Evolutionary conservation across 2,329 filamentous ascomycete species (phyloP).

Genomic region (Mariannaea elegans): DNA sequence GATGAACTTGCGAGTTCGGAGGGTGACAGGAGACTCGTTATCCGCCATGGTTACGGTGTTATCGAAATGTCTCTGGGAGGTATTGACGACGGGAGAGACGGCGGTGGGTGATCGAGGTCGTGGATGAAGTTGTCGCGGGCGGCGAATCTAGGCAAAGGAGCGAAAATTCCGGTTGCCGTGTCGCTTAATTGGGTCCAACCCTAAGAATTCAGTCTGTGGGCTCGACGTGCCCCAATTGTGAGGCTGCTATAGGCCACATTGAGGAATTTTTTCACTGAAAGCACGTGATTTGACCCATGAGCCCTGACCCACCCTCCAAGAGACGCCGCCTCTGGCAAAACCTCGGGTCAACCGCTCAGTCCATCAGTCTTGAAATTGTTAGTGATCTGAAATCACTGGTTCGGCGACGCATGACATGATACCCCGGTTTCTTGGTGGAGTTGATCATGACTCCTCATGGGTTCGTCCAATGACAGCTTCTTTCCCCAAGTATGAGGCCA

Average conservation of each 20-base stretch:
- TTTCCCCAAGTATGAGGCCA: slow-evolving; percentile 21
- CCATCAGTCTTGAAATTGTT: slow-evolving; percentile 21
- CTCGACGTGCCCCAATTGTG: slow-evolving; percentile 29
- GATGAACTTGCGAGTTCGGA: slow-evolving; percentile 99
- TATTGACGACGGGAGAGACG: slow-evolving; percentile 44
- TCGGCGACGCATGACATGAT: slow-evolving; percentile 22
- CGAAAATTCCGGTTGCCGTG: slow-evolving; percentile 49
- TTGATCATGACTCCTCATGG: slow-evolving; percentile 21
- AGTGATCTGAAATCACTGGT: slow-evolving; percentile 4
- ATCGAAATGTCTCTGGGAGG: slow-evolving; percentile 45
- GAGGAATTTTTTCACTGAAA: slow-evolving; percentile 9
- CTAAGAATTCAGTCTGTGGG: slow-evolving; percentile 45
- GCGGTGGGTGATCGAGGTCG: slow-evolving; percentile 42
- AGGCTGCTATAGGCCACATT: slow-evolving; percentile 24
- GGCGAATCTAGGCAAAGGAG: slow-evolving; percentile 39
- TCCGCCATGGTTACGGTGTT: slow-evolving; percentile 84
- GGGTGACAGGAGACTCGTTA: slow-evolving; percentile 78
- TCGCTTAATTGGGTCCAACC: slow-evolving; percentile 58
- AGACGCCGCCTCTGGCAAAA: slow-evolving; percentile 13
- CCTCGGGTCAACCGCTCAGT: slow-evolving; percentile 19
- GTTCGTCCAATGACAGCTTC: slow-evolving; percentile 21
- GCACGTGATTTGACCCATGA: slow-evolving; percentile 31
- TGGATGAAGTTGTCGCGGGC: slow-evolving; percentile 45
- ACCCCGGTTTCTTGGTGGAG: slow-evolving; percentile 34
- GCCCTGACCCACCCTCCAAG: background rate